Conservation (phyloP, 2,329 filamentous ascomycete genomes). For the Purpureocillium takamizusanense region DNA sequence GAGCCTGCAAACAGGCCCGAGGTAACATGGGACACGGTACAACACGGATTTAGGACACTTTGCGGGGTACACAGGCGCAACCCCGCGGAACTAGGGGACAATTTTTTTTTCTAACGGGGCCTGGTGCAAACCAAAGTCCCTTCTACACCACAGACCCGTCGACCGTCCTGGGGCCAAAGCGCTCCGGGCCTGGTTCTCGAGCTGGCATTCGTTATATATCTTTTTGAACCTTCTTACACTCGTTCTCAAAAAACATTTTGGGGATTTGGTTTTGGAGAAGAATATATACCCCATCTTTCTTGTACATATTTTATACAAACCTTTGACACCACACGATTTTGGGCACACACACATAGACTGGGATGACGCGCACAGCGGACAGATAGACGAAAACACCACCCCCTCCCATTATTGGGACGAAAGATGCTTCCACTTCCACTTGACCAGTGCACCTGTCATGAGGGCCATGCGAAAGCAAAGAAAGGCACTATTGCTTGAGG, state of each 20-base stretch:
- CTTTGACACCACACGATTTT: slow-evolving; percentile 1
- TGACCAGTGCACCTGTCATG: too few relatives aligned
- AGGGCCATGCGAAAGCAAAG: too few relatives aligned
- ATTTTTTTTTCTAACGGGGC: background rate
- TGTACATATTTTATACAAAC: slow-evolving; percentile 15
- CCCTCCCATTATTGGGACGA: too few relatives aligned
- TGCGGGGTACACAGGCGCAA: background rate
- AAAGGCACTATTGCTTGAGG: too few relatives aligned
- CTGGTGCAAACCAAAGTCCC: background rate
- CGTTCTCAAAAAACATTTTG: slow-evolving; percentile 1
- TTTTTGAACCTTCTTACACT: slow-evolving; percentile 3
- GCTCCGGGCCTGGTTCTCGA: slow-evolving; percentile 8
- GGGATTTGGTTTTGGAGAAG: too few relatives aligned
- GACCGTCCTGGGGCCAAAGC: too few relatives aligned
- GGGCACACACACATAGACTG: too few relatives aligned
- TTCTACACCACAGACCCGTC: slow-evolving; percentile 14
- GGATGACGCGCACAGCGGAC: too few relatives aligned
- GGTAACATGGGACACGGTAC: slow-evolving; percentile 9
- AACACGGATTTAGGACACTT: slow-evolving; percentile 6
- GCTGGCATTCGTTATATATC: slow-evolving; percentile 17
- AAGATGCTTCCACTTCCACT: too few relatives aligned
- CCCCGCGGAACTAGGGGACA: background rate
- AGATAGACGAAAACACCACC: too few relatives aligned
- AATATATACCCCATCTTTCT: slow-evolving; percentile 11
- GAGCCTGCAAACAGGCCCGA: slow-evolving; percentile 10